Evolutionary conservation across 2,329 filamentous ascomycete genomes (phyloP), one percentile per base, ranked within the genome.

Genomic region (Aspergillus chevalieri): DNA sequence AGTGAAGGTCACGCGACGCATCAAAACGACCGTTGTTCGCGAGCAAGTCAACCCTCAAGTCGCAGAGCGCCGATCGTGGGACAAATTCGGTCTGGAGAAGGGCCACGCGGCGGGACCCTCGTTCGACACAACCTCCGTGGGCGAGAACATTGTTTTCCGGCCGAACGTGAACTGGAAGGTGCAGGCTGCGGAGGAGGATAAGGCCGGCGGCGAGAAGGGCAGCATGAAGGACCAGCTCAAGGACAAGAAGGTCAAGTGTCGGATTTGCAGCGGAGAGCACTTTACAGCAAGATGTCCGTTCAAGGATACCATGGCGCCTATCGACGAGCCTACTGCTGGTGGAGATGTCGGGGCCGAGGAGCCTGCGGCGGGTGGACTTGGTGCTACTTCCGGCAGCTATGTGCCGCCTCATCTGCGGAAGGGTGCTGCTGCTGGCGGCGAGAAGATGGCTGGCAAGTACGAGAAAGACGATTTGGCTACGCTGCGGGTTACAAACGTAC

Each of bases 211-310:
- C 53, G 70, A 72, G 75, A 81, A 83, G 75, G 82, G 83, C 67
- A 74, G 77, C 67, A 79, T 84, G 73, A 80, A 82, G 69, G 78
- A 81, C 55, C 76, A 80, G 64, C 80, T 97, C 66, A 95, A 93
- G 83, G 91, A 96, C 78, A 95, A 96, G 83, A 94, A 96, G 79
- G 94, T 98, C 80, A 97, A 97, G 82, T 98, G 93, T 76, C 87
- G 93, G 81, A 97, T 98, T 70, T 98, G 93, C 78, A 88, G 85
- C 70, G 93, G 92, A 69, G 93, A 98, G 79, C 93, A 98, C 83
- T 98, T 97, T 80, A 98, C 93, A 39, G 92, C 92, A 60, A 86
- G 93, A 72, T 98, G 93, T 83, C 93, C 93, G 33, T 98, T 95
- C 85, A 98, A 97, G 80, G 93, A 97, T 71, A 98, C 92, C 63